These are phyloP conservation scores for Didymella arachidicola DNA, from an alignment of 2,329 filamentous ascomycete genomes.

Conservation along the genomic window DNA sequence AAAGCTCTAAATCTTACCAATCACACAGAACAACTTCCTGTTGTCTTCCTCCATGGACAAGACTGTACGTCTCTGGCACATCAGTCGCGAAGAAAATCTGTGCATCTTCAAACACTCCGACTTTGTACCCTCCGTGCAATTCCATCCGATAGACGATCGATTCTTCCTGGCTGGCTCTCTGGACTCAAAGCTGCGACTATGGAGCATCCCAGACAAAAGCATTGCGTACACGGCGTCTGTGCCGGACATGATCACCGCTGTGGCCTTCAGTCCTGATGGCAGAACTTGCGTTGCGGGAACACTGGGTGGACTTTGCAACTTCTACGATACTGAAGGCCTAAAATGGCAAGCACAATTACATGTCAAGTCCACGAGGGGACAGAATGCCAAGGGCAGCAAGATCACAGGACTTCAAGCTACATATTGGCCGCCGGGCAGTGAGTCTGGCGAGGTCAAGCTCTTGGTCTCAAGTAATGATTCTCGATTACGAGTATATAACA, in stretches of 20 bases:
- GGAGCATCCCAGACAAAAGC: slow-evolving; percentile 97
- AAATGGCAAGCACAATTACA: slow-evolving; percentile 86
- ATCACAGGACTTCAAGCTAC: slow-evolving; percentile 92
- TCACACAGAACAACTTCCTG: slow-evolving; percentile 81
- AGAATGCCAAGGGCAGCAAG: slow-evolving; percentile 95
- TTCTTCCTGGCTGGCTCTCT: slow-evolving; percentile 96
- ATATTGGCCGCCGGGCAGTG: slow-evolving; percentile 63
- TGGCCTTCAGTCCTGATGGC: slow-evolving; percentile 91
- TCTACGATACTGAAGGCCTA: slow-evolving; percentile 91
- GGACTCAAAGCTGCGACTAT: slow-evolving; percentile 85
- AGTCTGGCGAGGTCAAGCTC: slow-evolving; percentile 76
- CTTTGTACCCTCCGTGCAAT: slow-evolving; percentile 92
- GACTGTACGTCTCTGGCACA: slow-evolving; percentile 92
- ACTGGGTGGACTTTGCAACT: slow-evolving; percentile 82
- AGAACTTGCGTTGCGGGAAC: slow-evolving; percentile 89
- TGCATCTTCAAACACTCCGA: slow-evolving; percentile 95
- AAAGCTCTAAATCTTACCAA: neutral
- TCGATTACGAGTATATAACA: slow-evolving; percentile 85
- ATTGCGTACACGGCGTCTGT: slow-evolving; percentile 82
- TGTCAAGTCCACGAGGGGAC: slow-evolving; percentile 89
- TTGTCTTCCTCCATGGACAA: slow-evolving; percentile 98
- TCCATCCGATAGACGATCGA: slow-evolving; percentile 92
- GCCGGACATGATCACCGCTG: slow-evolving; percentile 90
- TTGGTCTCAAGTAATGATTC: slow-evolving; percentile 96
- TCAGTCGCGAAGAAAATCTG: slow-evolving; percentile 82